Evolutionary conservation across 257 asterid species (phyloP).

Genomic region (Linderniella brevidens): DNA sequence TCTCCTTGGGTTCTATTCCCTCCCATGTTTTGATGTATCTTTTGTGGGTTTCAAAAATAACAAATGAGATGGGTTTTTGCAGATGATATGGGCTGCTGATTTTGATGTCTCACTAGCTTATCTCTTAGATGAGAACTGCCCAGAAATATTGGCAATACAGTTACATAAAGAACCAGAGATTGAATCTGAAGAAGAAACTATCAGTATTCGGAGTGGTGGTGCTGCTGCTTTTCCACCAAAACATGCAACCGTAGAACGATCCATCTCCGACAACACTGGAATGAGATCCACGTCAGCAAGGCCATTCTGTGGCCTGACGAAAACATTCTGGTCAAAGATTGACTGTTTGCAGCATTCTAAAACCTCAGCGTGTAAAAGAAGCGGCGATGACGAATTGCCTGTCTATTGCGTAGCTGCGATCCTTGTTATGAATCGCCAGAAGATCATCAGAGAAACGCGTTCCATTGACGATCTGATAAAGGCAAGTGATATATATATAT

Average conservation of each 20-base stretch:
- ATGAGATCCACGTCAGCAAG: slow-evolving; percentile 33
- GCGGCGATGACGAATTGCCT: slow-evolving; percentile 80
- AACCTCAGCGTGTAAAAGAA: slow-evolving; percentile 38
- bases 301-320: slow-evolving; percentile 85
- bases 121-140: slow-evolving; percentile 57
- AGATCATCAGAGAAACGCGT: slow-evolving; percentile 59
- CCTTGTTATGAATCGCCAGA: slow-evolving; percentile 81
- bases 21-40: neutral
- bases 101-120: slow-evolving; percentile 55
- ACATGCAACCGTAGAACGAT: slow-evolving; percentile 27
- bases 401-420: slow-evolving; percentile 94
- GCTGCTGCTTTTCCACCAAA: slow-evolving; percentile 30
- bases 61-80: slow-evolving; percentile 10
- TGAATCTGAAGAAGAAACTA: slow-evolving; percentile 43
- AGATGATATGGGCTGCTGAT: slow-evolving; percentile 99
- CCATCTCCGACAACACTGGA: slow-evolving; percentile 36
- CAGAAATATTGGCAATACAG: slow-evolving; percentile 52
- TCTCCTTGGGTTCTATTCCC: too few species aligned
- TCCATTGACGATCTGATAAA: slow-evolving; percentile 88
- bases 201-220: slow-evolving; percentile 22
- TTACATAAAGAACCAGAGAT: slow-evolving; percentile 37
- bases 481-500: slow-evolving; percentile 67
- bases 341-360: slow-evolving; percentile 36
- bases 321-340: slow-evolving; percentile 64
- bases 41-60: neutral